These are phyloP conservation scores for Blastobotrys robertii DNA, from an alignment of 805 yeast species.

Conservation along the genomic window DNA sequence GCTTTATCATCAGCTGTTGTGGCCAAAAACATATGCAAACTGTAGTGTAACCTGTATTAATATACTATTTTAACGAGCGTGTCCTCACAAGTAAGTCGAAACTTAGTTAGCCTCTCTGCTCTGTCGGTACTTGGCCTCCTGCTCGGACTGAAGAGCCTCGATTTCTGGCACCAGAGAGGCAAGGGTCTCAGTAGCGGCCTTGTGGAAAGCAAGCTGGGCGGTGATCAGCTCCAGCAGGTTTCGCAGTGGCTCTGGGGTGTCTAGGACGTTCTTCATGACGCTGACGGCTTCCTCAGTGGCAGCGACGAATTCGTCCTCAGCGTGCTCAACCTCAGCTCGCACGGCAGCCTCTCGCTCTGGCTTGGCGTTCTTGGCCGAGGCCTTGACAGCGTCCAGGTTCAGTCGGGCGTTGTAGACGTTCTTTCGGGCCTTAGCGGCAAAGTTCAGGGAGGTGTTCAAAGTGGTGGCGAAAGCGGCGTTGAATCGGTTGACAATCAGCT, in stretches of 20 bases:
- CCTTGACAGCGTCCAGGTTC: constrained; percentile 70
- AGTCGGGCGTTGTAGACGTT: constrained; percentile 70
- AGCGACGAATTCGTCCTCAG: constrained; percentile 84
- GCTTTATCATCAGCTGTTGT: too few species aligned
- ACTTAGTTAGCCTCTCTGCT: constrained; percentile 16
- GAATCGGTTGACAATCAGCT: constrained; percentile 56
- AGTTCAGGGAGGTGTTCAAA: constrained; percentile 48
- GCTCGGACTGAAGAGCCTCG: constrained; percentile 50
- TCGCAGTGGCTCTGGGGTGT: constrained; percentile 56
- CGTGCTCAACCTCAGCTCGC: constrained; percentile 67
- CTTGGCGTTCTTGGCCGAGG: constrained; percentile 38
- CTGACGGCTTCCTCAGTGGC: constrained; percentile 81
- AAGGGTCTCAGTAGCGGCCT: constrained; percentile 60
- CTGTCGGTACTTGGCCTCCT: constrained; percentile 30
- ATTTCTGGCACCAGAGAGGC: constrained; percentile 54
- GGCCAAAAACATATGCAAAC: too few species aligned
- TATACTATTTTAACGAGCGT: not conserved
- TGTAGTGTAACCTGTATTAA: not conserved
- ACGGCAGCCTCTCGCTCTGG: constrained; percentile 66
- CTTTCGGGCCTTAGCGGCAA: constrained; percentile 59
- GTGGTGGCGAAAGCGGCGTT: constrained; percentile 57
- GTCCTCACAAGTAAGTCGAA: not conserved
- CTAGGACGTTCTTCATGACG: constrained; percentile 71
- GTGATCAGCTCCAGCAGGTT: constrained; percentile 58
- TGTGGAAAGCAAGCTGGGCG: constrained; percentile 77